These are phyloP conservation scores for Magnolia changhungtana DNA, from an alignment of 164 flowering plant species.

Conservation along the genomic window DNA sequence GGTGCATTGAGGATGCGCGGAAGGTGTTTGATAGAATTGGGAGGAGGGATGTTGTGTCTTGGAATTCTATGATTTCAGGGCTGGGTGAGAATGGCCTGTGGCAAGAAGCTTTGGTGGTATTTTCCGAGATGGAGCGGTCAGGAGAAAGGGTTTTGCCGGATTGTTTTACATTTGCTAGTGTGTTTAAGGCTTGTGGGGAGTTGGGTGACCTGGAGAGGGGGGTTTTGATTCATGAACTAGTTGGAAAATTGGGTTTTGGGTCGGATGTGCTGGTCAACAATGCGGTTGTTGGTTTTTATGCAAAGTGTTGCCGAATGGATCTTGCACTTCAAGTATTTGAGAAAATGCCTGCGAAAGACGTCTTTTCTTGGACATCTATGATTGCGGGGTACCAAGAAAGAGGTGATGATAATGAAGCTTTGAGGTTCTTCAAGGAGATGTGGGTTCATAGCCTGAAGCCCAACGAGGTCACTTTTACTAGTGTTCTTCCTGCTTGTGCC, in stretches of 20 bases:
- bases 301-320: constrained; percentile 12
- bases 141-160: constrained; percentile 1
- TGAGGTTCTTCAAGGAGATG: constrained; percentile 15
- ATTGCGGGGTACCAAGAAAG: constrained; percentile 17
- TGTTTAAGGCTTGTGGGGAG: constrained; percentile 9
- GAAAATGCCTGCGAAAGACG: constrained; percentile 5
- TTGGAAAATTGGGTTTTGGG: constrained; percentile 12
- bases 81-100: constrained; percentile 18
- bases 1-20: background rate
- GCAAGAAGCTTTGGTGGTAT: constrained; percentile 9
- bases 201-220: constrained; percentile 11
- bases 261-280: constrained; percentile 10
- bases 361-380: constrained; percentile 21
- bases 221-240: constrained; percentile 12
- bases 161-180: constrained; percentile 12
- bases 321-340: constrained; percentile 12
- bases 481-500: constrained; percentile 18
- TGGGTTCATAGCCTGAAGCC: background rate
- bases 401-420: constrained; percentile 17
- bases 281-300: constrained; percentile 19
- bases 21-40: constrained; percentile 6
- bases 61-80: constrained; percentile 18
- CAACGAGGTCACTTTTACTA: constrained; percentile 16
- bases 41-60: constrained; percentile 13
- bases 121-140: constrained; percentile 5